Evolutionary conservation across 2,329 filamentous ascomycete species (phyloP), one percentile per base, ranked within the genome.

Genomic region (Acarospora socialis): DNA sequence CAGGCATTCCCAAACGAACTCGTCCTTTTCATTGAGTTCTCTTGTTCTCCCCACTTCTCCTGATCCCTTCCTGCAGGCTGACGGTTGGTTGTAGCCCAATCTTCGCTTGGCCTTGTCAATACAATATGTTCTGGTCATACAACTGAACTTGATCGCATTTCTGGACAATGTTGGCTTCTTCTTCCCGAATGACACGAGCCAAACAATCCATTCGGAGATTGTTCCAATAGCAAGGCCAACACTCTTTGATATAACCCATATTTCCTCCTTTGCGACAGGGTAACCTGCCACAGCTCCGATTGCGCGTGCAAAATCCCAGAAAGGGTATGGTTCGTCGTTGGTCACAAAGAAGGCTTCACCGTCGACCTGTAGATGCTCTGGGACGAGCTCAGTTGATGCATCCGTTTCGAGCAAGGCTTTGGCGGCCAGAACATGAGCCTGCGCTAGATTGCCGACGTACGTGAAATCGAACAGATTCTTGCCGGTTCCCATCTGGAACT

Each of bases 391-490:
- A 4, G 47, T 54, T 0, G 53, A 16, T 12, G 32, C 28, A 10
- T 43, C 41, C 13, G 37, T 40, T n/a, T 40, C 32, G 42, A 69
- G 53, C 0, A 72, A 58, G 0, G 63, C 65, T 9, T 58, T 51
- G 0, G 60, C 56, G 2, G 61, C 63, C 8, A 68, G 55, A 30
- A 69, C 48, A 40, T 70, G 65, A 1, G 59, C 65, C 41, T 66
- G 56, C 2, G 61, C 61, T 9, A 66, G 56, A 44, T 68, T 69
- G 23, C 54, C 61, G 26, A 65, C 59, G 41, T 66, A 66, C 21
- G 62, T 65, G 39, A 64, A 67, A 46, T 69, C 65, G 50, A 65
- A 68, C 2, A 67, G 49, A 44, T 69, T 68, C 34, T 60, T 54
- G 45, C 68, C 67, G 13, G 52, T 46, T 32, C 65, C 65, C 28